Evolutionary conservation across 2,329 filamentous ascomycete genomes (phyloP).

Genomic region (Fusarium neocosmosporiellum): DNA sequence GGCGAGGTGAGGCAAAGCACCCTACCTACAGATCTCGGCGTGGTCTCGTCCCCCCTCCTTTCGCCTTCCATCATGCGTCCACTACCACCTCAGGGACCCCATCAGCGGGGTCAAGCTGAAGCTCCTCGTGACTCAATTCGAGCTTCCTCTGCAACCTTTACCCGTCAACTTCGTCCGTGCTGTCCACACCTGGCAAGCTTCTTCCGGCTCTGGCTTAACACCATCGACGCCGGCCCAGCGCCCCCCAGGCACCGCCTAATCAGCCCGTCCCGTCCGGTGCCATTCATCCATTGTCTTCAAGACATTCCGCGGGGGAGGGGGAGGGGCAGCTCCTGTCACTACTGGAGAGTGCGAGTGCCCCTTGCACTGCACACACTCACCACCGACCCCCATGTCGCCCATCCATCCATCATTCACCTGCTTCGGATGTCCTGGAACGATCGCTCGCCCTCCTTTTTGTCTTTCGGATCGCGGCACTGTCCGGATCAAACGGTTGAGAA

Average conservation of each 20-base stretch:
- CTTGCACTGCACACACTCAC: neutral
- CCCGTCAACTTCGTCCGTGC: constrained; percentile 6
- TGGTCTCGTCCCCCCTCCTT: constrained; percentile 27
- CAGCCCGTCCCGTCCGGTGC: neutral
- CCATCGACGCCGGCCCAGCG: constrained; percentile 32
- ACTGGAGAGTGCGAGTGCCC: neutral
- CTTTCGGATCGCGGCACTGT: constrained; percentile 26
- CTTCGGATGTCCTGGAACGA: constrained; percentile 13
- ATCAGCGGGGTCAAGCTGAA: constrained; percentile 2
- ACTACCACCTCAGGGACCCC: constrained; percentile 11
- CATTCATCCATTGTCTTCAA: neutral
- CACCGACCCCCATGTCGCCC: neutral
- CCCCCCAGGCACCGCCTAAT: constrained; percentile 3
- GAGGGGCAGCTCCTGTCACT: neutral
- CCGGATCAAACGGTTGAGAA: constrained; percentile 28
- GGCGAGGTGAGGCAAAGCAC: constrained; percentile 2
- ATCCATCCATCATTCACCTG: neutral
- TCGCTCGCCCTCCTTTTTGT: constrained; percentile 13
- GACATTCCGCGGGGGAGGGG: neutral
- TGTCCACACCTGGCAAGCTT: constrained; percentile 14
- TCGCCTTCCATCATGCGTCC: constrained; percentile 24
- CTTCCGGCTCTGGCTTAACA: constrained; percentile 15
- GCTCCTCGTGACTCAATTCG: constrained; percentile 30
- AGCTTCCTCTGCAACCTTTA: neutral
- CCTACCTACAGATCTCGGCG: constrained; percentile 25